These are phyloP conservation scores for Cyclotella choctawhatcheeana DNA, from an alignment of 108 stramenopile species.

Conservation along the genomic window DNA sequence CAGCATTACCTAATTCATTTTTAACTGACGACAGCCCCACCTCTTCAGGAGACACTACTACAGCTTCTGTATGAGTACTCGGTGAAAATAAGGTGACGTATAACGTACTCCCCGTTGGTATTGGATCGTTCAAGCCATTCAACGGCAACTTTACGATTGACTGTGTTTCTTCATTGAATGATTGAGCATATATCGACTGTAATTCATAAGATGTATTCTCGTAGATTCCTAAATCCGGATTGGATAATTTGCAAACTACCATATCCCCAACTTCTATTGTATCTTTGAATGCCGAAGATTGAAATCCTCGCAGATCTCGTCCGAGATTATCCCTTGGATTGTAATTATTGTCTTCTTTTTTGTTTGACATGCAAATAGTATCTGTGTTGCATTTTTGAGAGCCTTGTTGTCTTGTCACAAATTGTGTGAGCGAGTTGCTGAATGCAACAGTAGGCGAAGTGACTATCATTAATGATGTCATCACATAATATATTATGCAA, in stretches of 20 bases:
- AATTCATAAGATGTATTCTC: slow-evolving; percentile 59
- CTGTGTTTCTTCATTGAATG: slow-evolving; percentile 52
- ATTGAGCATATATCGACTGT: slow-evolving; percentile 55
- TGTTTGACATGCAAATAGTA: background rate
- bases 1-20: slow-evolving; percentile 50
- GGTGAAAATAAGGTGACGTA: slow-evolving; percentile 46
- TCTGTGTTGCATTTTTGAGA: background rate
- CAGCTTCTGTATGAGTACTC: slow-evolving; percentile 32
- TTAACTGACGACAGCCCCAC: slow-evolving; percentile 54
- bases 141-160: slow-evolving; percentile 41
- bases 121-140: slow-evolving; percentile 31
- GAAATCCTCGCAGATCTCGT: slow-evolving; percentile 29
- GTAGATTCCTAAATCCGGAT: slow-evolving; percentile 51
- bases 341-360: slow-evolving; percentile 18
- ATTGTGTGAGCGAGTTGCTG: background rate
- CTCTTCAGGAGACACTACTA: slow-evolving; percentile 65
- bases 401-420: background rate
- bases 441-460: slow-evolving; percentile 1
- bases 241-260: slow-evolving; percentile 52
- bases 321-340: slow-evolving; percentile 32
- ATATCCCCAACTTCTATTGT: slow-evolving; percentile 49
- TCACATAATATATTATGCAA: too few species aligned
- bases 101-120: slow-evolving; percentile 7
- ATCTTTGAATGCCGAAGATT: slow-evolving; percentile 40
- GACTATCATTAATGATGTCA: too few species aligned